Base-by-base conservation (phyloP, 1,284 basidiomycete genomes). In the Cutaneotrichosporon cutaneum region DNA sequence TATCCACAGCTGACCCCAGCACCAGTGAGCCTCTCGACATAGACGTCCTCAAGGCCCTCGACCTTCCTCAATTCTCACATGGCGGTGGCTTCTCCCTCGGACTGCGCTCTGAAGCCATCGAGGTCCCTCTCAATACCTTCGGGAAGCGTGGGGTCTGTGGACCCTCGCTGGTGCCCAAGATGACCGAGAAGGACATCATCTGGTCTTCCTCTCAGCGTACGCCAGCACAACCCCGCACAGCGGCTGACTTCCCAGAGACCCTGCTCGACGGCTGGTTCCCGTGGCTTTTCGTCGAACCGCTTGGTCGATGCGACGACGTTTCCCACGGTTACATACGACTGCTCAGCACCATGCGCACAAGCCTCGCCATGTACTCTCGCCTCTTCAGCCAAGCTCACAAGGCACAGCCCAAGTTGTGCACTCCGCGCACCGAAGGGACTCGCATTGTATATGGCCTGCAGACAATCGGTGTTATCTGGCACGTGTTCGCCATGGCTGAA, bases 211-310 rank as follows among this genome's bases (percentile, higher is more conserved):
- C 61, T 1, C 52, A 54, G 11, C 27, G 61, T 62, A 24, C 9
- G 55, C 32, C 24, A 32, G 48, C 27, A 6, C 24, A 18, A 10
- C 21, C 14, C 10, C 13, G 8, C 8, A 9, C 11, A 9, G 18
- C 16, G 8, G 52, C 50, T 59, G 22, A 63, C 35, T 3, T 4
- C 3, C 6, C 26, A 63, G 62, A 53, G 16, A 22, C 54, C 7
- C 33, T 44, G 2, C 9, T 32, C 0, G 58, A 63, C 9, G 55
- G 58, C 24, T 63, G 62, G 62, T 63, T 57, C 55, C 58, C 62
- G 2, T 63, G 62, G 62, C 45, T 63, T 18, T 36, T 57, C 18
- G 52, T 63, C 11, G 62, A 63, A 22, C 55, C 58, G 3, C 48
- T 27, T n/a, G 58, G 62, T 14, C 42, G 57, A 16, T 30, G 50